Evolutionary conservation across 1,284 basidiomycete genomes (phyloP).

Genomic region (Malassezia yamatoensis): DNA sequence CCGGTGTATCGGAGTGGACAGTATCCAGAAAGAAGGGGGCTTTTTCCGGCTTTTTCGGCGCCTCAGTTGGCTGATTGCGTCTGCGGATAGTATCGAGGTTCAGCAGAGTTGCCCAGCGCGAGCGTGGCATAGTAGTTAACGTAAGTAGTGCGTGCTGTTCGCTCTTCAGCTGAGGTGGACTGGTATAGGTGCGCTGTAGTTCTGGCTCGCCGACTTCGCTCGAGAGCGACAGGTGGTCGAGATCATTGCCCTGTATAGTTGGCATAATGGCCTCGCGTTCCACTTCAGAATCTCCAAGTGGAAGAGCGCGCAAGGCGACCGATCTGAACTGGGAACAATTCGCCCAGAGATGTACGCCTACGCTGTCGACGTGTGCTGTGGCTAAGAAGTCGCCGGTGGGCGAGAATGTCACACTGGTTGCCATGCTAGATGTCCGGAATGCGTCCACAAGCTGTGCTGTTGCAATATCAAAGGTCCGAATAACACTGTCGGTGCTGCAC

Average conservation of each 20-base stretch:
- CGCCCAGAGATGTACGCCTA: slow-evolving; percentile 91
- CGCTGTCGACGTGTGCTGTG: slow-evolving; percentile 82
- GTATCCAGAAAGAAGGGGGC: slow-evolving; percentile 80
- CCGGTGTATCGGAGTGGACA: neutral
- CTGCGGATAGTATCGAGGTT: slow-evolving; percentile 91
- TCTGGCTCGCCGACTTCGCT: slow-evolving; percentile 26
- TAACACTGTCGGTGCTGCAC: slow-evolving; percentile 76
- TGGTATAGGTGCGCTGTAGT: slow-evolving; percentile 32
- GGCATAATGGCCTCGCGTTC: slow-evolving; percentile 59
- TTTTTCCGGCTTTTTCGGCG: slow-evolving; percentile 83
- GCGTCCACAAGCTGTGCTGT: slow-evolving; percentile 83
- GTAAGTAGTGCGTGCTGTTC: slow-evolving; percentile 55
- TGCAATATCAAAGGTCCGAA: slow-evolving; percentile 92
- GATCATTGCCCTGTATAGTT: slow-evolving; percentile 66
- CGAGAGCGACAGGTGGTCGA: slow-evolving; percentile 57
- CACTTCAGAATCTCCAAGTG: slow-evolving; percentile 55
- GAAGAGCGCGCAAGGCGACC: slow-evolving; percentile 67
- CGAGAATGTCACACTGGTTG: slow-evolving; percentile 81
- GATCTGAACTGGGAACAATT: slow-evolving; percentile 89
- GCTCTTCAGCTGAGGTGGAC: slow-evolving; percentile 50
- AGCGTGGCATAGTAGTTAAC: slow-evolving; percentile 77
- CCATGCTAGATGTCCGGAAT: slow-evolving; percentile 78
- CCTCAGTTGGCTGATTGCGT: slow-evolving; percentile 83
- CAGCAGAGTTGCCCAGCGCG: slow-evolving; percentile 88
- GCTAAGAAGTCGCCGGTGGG: slow-evolving; percentile 93